These are phyloP conservation scores for Russula sp. DNA, from an alignment of 768 basidiomycete species.

Conservation along the genomic window DNA sequence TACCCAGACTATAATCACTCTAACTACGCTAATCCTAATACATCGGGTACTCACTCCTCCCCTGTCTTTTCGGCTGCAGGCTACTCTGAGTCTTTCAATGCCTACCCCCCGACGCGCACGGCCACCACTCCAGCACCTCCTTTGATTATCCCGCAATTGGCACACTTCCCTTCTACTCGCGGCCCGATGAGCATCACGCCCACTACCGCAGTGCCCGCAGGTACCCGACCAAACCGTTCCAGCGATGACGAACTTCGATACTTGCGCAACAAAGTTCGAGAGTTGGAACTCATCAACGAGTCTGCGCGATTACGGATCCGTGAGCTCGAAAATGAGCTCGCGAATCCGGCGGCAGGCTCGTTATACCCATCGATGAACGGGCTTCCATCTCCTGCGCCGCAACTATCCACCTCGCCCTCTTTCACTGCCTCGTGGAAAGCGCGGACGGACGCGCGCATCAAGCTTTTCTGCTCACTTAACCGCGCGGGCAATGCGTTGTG, in stretches of 20 bases:
- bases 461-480: conserved; percentile 73
- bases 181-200: conserved; percentile 26
- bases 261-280: conserved; percentile 52
- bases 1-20: conserved; percentile 24
- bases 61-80: conserved; percentile 19
- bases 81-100: conserved; percentile 23
- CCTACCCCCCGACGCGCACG: conserved; percentile 20
- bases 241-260: conserved; percentile 47
- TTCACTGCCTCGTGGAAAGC: conserved; percentile 63
- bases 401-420: conserved; percentile 35
- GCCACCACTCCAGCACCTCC: neutral
- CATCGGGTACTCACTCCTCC: conserved; percentile 15
- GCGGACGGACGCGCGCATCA: conserved; percentile 67
- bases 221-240: conserved; percentile 26
- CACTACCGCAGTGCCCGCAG: conserved; percentile 23
- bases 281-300: conserved; percentile 57
- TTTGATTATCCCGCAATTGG: conserved; percentile 24
- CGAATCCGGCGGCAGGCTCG: conserved; percentile 27
- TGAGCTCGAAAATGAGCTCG: conserved; percentile 44
- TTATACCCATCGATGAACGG: conserved; percentile 25
- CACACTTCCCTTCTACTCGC: conserved; percentile 26
- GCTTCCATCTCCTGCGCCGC: conserved; percentile 30
- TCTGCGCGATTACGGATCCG: conserved; percentile 43
- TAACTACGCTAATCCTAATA: conserved; percentile 22
- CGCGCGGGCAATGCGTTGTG: conserved; percentile 85